A percentile compares a stretch with the other conserved stretches of the same genome.
Evolutionary conservation across 805 yeast species (phyloP).

Genomic region (Lachancea meyersii): DNA sequence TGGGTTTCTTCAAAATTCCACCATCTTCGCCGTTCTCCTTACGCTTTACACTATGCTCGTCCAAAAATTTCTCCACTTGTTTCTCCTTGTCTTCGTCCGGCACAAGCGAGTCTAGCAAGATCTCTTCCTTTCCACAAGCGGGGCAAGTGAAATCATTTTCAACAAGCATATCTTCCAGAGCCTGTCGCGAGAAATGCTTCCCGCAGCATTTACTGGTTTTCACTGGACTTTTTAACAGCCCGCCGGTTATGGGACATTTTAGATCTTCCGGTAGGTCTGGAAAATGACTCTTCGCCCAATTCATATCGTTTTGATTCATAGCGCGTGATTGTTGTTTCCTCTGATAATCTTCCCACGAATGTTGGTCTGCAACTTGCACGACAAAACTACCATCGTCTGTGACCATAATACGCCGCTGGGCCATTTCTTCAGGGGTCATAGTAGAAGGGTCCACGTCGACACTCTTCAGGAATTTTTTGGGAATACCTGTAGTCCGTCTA

Average conservation of each 20-base stretch:
- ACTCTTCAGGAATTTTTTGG: constrained; percentile 82
- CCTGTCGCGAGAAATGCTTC: constrained; percentile 48
- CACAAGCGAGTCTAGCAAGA: constrained; percentile 65
- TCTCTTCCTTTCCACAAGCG: constrained; percentile 67
- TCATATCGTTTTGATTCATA: constrained; percentile 37
- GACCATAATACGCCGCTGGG: constrained; percentile 61
- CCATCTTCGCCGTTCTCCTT: constrained; percentile 7
- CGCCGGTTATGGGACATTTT: constrained; percentile 64
- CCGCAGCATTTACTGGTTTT: constrained; percentile 74
- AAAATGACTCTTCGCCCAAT: constrained; percentile 41
- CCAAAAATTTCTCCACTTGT: constrained; percentile 47
- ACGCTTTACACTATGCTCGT: constrained; percentile 27
- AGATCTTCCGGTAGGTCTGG: constrained; percentile 47
- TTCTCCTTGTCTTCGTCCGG: constrained; percentile 54
- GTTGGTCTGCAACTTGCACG: constrained; percentile 88
- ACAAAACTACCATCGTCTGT: constrained; percentile 95
- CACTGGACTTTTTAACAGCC: constrained; percentile 64
- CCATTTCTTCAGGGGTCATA: constrained; percentile 63
- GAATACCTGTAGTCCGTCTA: constrained; percentile 94
- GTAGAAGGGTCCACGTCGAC: constrained; percentile 44
- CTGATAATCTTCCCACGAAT: constrained; percentile 85
- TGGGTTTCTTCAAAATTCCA: constrained; percentile 9
- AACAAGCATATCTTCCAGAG: constrained; percentile 60
- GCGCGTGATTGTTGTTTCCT: constrained; percentile 42
- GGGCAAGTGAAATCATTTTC: constrained; percentile 91